Base-by-base conservation (phyloP, 331 rosid species). In the Ulmus americana region DNA sequence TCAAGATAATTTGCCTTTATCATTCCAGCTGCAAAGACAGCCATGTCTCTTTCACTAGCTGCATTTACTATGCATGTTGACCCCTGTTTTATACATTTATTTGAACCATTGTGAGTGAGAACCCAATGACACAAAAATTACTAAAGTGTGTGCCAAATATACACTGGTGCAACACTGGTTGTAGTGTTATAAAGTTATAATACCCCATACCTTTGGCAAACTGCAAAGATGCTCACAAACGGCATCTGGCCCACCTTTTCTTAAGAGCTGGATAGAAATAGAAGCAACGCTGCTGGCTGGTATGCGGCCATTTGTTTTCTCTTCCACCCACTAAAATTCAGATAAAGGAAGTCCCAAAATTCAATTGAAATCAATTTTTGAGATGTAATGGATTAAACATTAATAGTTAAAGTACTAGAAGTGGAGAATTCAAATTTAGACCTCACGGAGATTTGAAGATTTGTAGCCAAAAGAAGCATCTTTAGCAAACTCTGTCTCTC, bases 11-110 rank as follows among this genome's bases (percentile, higher is more conserved):
- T 76, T 79, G 64, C 97, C 96, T 83, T 84, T 65, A 88, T 85
- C 96, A 88, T 88, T 85, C 97, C 97, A 63, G 91, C 87, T 39
- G 97, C 95, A 80, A 92, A 92, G 68, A 92, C 95, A 68, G 88
- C 74, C 90, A 88, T 79, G 81, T 92, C 97, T 68, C 89, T 85
- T 77, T 88, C 97, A 44, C 96, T 92, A 48, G 97, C 95, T 46
- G 96, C 94, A 65, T 88, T 92, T 67, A 92, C 89, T 79, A 92
- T 64, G 68, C 97, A 92, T 64, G 86, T 67, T 18, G 86, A 79
- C 46, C 96, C 97, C 97, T 88, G 86, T 62, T 72, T 65, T 67
- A 84, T 60, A 45, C 73, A 75, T 46, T 73, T 61, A 41, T 45
- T 62, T 50, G 40, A 70, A 64, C 55, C 53, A 79, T 59, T 46